These are phyloP conservation scores for Penium margaritaceum DNA, from an alignment of 139 green algal genomes.

Conservation along the genomic window DNA sequence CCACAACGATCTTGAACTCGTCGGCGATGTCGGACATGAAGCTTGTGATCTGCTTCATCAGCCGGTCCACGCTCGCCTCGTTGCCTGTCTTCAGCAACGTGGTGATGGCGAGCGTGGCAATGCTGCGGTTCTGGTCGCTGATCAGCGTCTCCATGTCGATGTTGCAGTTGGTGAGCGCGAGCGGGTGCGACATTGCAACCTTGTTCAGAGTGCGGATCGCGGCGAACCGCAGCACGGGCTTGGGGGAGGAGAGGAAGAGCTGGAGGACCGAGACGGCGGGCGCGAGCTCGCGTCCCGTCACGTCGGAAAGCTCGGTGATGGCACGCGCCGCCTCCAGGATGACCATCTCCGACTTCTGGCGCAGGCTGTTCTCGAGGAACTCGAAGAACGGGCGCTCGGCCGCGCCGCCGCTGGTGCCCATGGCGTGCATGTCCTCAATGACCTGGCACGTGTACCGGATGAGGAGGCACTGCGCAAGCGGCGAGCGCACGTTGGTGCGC, in stretches of 20 bases:
- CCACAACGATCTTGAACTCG: constrained; percentile 98
- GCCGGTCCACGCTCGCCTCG: constrained; percentile 87
- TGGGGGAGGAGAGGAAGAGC: constrained; percentile 91
- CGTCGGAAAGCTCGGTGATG: constrained; percentile 82
- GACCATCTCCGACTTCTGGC: constrained; percentile 87
- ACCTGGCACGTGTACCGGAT: constrained; percentile 82
- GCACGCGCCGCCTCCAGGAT: constrained; percentile 88
- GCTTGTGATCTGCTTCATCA: constrained; percentile 94
- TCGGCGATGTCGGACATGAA: constrained; percentile 98
- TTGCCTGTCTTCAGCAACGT: constrained; percentile 98
- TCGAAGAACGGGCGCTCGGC: constrained; percentile 90
- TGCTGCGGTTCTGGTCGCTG: constrained; percentile 82
- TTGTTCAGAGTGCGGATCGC: constrained; percentile 83
- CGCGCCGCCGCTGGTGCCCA: background rate
- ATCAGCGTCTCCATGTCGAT: constrained; percentile 98
- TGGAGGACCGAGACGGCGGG: constrained; percentile 95
- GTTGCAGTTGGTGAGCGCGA: constrained; percentile 93
- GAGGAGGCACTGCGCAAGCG: constrained; percentile 90
- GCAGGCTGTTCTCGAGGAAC: constrained; percentile 90
- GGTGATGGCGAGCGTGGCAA: constrained; percentile 97
- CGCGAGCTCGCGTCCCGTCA: constrained; percentile 80
- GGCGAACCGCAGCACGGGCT: constrained; percentile 93
- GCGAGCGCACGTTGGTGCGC: constrained; percentile 68
- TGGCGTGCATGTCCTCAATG: constrained; percentile 52
- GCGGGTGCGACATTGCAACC: constrained; percentile 86